A percentile compares a stretch with the other conserved stretches of the same genome.
phyloP scores from a whole-genome alignment of 306 rosid species.

The Citrullus colocynthis region DNA sequence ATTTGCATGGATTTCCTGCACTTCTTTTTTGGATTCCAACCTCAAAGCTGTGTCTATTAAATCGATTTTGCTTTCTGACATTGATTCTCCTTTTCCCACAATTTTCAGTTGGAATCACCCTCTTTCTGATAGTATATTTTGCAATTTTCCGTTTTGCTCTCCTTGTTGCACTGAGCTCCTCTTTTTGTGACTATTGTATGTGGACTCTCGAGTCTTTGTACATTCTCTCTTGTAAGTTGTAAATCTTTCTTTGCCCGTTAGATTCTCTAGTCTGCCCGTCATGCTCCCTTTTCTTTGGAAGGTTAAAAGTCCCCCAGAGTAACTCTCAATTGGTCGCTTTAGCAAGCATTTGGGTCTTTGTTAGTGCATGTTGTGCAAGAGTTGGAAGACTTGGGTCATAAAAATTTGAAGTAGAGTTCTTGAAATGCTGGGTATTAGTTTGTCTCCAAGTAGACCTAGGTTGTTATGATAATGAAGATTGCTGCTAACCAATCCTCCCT shows the following conservation, averaged over 20 bases:
- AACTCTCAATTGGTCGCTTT: background rate
- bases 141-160: background rate
- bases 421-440: background rate
- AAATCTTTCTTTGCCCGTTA: background rate
- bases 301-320: background rate
- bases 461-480: background rate
- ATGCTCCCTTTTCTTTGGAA: background rate
- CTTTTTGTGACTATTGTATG: background rate
- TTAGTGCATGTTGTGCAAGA: background rate
- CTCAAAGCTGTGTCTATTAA: background rate
- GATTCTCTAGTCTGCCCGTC: too few species aligned
- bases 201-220: background rate
- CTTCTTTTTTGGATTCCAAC: background rate
- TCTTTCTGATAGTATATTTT: background rate
- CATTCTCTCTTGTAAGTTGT: background rate
- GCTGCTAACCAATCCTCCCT: background rate
- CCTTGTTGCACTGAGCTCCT: background rate
- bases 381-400: background rate
- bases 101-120: background rate
- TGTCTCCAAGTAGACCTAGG: background rate
- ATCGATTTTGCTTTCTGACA: background rate
- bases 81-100: background rate
- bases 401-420: background rate
- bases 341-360: background rate
- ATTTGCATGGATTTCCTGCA: background rate